A percentile compares a stretch with the other conserved stretches of the same genome.
Conservation (phyloP, 768 basidiomycete genomes). For the Holtermanniella nyarrowii region DNA sequence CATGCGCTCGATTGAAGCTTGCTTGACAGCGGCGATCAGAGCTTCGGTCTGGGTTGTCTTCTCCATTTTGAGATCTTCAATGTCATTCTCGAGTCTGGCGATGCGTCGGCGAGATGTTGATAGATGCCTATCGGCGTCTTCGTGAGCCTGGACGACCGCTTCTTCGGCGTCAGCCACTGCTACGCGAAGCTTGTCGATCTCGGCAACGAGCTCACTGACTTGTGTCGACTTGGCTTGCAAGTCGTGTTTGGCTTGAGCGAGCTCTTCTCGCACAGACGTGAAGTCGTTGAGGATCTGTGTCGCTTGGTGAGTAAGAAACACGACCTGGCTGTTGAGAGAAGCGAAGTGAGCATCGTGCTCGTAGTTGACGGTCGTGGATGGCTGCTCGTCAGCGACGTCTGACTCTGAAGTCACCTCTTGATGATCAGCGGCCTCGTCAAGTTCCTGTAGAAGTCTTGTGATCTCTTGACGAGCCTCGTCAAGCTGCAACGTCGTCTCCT, state of each 20-base stretch:
- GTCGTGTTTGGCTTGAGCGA: too few relatives aligned
- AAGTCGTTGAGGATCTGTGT: too few relatives aligned
- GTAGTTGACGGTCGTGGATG: not conserved
- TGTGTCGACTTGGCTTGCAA: not conserved
- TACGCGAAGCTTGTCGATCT: not conserved
- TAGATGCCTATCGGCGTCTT: not conserved
- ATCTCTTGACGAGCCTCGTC: conserved; percentile 25
- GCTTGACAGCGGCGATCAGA: not conserved
- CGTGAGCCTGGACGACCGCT: not conserved
- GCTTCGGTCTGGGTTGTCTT: not conserved
- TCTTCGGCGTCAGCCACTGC: not conserved
- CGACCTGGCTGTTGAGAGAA: not conserved
- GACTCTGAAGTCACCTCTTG: not conserved
- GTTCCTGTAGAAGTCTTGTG: conserved; percentile 23
- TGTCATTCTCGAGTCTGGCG: not conserved
- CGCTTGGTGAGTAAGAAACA: too few relatives aligned
- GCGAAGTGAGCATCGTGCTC: not conserved
- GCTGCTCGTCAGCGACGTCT: not conserved
- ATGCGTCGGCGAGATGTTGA: not conserved
- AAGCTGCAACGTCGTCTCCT: conserved; percentile 43
- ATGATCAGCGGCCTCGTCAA: not conserved
- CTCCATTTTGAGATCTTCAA: not conserved
- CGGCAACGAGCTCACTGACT: not conserved
- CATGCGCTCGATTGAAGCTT: not conserved
- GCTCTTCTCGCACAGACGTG: too few relatives aligned